Evolutionary conservation across 1,284 basidiomycete species (phyloP).

Genomic region (Trametes sp.): DNA sequence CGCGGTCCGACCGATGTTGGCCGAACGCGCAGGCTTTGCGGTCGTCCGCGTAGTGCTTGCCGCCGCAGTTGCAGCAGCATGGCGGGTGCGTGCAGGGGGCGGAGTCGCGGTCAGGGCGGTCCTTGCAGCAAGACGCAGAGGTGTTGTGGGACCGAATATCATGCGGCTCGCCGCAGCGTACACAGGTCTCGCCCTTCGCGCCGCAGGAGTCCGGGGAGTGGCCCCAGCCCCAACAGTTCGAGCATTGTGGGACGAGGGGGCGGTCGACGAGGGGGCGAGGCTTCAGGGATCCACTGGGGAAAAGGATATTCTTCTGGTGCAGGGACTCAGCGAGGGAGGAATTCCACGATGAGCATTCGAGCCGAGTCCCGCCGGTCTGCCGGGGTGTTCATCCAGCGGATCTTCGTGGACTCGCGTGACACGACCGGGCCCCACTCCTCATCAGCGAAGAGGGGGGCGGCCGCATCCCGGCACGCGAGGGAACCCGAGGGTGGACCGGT

Average conservation of each 20-base stretch:
- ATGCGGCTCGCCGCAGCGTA: background rate
- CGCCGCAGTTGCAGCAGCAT: constrained; percentile 11
- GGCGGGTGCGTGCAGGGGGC: background rate
- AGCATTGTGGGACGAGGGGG: background rate
- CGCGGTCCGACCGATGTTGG: background rate
- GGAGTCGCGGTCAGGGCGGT: background rate
- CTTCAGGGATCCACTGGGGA: too few relatives aligned
- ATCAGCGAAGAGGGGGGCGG: too few relatives aligned
- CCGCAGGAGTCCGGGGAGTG: background rate
- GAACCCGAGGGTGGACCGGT: too few relatives aligned
- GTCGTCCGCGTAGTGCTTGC: constrained; percentile 10
- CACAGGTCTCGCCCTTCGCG: background rate
- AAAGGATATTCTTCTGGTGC: too few relatives aligned
- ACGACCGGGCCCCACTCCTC: too few relatives aligned
- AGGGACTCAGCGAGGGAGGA: too few relatives aligned
- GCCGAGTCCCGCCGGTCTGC: too few relatives aligned
- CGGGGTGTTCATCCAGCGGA: too few relatives aligned
- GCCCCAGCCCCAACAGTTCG: constrained; percentile 4
- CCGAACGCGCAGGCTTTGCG: background rate
- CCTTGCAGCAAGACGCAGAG: constrained; percentile 1
- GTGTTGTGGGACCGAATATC: background rate
- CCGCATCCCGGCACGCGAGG: too few relatives aligned
- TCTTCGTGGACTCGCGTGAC: too few relatives aligned
- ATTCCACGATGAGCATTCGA: too few relatives aligned
- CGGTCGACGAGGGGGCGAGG: background rate